Evolutionary conservation across 2,329 filamentous ascomycete genomes (phyloP), one percentile per base, ranked within the genome.

Genomic region (Aspergillus melleus): DNA sequence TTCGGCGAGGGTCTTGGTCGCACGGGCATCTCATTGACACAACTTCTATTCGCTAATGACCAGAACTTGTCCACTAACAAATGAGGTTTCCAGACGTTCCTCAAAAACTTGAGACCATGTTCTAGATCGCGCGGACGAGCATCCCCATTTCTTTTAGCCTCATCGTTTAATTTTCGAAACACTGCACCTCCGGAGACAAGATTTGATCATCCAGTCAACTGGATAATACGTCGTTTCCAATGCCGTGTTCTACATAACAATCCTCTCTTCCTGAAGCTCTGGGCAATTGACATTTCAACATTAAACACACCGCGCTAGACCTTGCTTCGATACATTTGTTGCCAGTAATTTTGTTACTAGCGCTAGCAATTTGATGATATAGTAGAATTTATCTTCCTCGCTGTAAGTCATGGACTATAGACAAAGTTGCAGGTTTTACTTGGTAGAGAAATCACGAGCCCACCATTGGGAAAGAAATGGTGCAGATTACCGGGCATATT

Each of bases 11-110:
- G 26, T 52, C 26, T 24, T 52, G 49, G 49, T 32, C 49, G 26
- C 49, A 24, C 49, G 49, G 49, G 49, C 26, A 52, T 52, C 49
- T 52, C 19, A 52, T 52, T 52, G 49, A 52, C 26, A 20, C 49
- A 26, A 8, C 49, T 52, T 32, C 14, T 52, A 52, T 52, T 30
- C 26, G n/a, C 49, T 52, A 52, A 52, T 52, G 26, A 52, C 49
- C 49, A 32, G 49, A 24, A 52, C 24, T 52, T 39, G 36, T 39
- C 36, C 36, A 39, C 36, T 39, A 39, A 39, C 36, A 39, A 39
- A 39, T 52, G 49, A 52, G 49, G 20, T 52, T 52, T 52, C 49
- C 26, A 16, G 49, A 19, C 20, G 49, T 26, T 52, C 49, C 16
- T 30, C 49, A 24, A 32, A 24, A 26, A 12, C 49, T 52, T 52